A percentile compares a stretch with the other conserved stretches of the same genome.
Evolutionary conservation across 345 rosid species (phyloP).

Genomic region (Salix exigua): DNA sequence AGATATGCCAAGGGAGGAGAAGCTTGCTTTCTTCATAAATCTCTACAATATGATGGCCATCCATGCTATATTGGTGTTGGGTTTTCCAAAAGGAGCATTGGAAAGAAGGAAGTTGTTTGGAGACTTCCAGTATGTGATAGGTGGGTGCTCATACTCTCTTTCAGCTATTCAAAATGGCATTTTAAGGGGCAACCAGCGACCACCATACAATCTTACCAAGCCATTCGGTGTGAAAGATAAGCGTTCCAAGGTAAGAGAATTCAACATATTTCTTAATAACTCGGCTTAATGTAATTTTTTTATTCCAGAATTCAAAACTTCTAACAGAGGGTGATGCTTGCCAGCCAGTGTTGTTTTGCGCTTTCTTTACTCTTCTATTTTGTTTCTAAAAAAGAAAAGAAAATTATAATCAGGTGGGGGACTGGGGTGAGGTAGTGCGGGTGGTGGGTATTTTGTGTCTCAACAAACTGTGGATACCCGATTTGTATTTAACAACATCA

Average conservation of each 20-base stretch:
- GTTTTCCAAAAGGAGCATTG: slow-evolving; percentile 66
- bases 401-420: background rate
- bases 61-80: slow-evolving; percentile 69
- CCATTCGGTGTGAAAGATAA: slow-evolving; percentile 70
- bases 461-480: background rate
- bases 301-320: too few species aligned
- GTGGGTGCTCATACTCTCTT: slow-evolving; percentile 69
- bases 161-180: slow-evolving; percentile 84
- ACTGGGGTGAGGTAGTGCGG: background rate
- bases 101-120: slow-evolving; percentile 68
- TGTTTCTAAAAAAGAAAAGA: too few species aligned
- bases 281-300: background rate
- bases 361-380: background rate
- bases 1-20: slow-evolving; percentile 68
- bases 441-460: background rate
- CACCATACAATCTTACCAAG: slow-evolving; percentile 75
- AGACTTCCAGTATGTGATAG: slow-evolving; percentile 76
- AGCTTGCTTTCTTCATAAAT: slow-evolving; percentile 76
- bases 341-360: background rate
- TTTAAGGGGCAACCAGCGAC: slow-evolving; percentile 71
- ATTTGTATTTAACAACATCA: background rate
- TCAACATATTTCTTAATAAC: background rate
- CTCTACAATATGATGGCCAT: slow-evolving; percentile 87
- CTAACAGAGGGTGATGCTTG: background rate
- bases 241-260: slow-evolving; percentile 49